Percentiles rank a stretch among this genome's conserved stretches.
Conservation (phyloP, 257 asterid species). For the Fraxinus cuspidata region DNA sequence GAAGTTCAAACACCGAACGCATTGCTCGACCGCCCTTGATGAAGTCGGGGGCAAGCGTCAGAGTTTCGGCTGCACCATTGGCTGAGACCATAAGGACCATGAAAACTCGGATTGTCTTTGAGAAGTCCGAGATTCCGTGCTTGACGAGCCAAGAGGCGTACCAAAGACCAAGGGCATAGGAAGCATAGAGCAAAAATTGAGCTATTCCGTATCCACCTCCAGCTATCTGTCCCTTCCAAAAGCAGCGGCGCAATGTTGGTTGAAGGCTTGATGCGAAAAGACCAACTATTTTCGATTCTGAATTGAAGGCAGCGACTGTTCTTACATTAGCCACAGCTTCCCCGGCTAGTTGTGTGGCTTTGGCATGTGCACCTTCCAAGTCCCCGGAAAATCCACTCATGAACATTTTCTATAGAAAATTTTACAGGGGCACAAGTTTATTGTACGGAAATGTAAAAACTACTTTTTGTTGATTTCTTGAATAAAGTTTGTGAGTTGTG, state of each 20-base stretch:
- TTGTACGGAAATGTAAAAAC: neutral
- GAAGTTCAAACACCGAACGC: slow-evolving; percentile 82
- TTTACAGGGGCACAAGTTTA: neutral
- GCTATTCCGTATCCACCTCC: slow-evolving; percentile 88
- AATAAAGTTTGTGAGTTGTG: neutral
- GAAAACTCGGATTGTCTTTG: slow-evolving; percentile 85
- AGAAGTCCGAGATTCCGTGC: slow-evolving; percentile 89
- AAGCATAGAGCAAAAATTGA: slow-evolving; percentile 77
- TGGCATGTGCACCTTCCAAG: slow-evolving; percentile 83
- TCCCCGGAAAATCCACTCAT: slow-evolving; percentile 96
- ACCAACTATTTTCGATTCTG: slow-evolving; percentile 63
- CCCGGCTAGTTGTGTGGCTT: slow-evolving; percentile 90
- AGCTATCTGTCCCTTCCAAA: slow-evolving; percentile 94
- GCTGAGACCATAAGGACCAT: slow-evolving; percentile 97
- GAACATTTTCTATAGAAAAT: slow-evolving; percentile 78
- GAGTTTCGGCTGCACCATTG: slow-evolving; percentile 84
- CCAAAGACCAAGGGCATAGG: slow-evolving; percentile 92
- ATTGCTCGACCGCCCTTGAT: slow-evolving; percentile 89
- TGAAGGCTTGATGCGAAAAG: slow-evolving; percentile 63
- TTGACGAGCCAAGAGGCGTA: slow-evolving; percentile 91
- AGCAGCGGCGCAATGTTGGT: slow-evolving; percentile 66
- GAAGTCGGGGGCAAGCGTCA: slow-evolving; percentile 85
- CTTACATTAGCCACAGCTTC: slow-evolving; percentile 88
- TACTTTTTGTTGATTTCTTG: too few species aligned
- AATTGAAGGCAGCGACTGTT: slow-evolving; percentile 90